Evolutionary conservation across 805 yeast genomes (phyloP), one percentile per base, ranked within the genome.

Genomic region (Myxozyma sirexii): DNA sequence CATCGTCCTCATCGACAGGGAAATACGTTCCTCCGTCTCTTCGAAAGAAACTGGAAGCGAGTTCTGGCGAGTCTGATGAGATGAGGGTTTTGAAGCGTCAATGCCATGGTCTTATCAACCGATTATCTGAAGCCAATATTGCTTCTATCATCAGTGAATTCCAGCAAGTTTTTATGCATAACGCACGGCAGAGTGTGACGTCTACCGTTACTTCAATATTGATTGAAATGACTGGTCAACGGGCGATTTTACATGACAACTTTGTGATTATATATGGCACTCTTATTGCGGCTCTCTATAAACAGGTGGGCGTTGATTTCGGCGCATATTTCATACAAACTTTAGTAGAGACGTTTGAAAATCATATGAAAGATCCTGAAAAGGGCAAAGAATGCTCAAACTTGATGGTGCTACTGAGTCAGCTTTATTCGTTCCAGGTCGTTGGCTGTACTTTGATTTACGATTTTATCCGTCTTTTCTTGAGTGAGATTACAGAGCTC

Each of bases 11-110:
- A 24, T 15, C 44, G 1, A 15, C 15, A 15, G 76, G 78, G 0
- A 78, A 82, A 62, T 93, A 94, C 70, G 76, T 93, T 15, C 98
- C 99, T 1, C 99, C 98, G 0, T 91, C 96, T 0, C 72, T 88
- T 57, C 79, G 82, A 46, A 80, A 79, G 67, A 62, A 80, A 59
- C 57, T 75, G 21, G 77, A 71, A 41, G 69, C 69, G 2, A 68
- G 66, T 0, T 73, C 69, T 2, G 77, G 75, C 1, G 78, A 78
- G 26, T 75, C 81, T 21, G 83, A 80, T 59, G 84, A 80, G 56
- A 70, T 77, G 6, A 51, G 76, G 2, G 81, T 78, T 38, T 75
- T 92, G 38, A 80, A 81, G 55, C 83, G 84, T 67, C 75, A 83
- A 4, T 80, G 92, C 49, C 94, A 91, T 68, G 92, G 97, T 59